A percentile compares a stretch with the other conserved stretches of the same genome.
These are phyloP conservation scores for Xylaria telfairii DNA, from an alignment of 495 filamentous ascomycete species.

Conservation along the genomic window DNA sequence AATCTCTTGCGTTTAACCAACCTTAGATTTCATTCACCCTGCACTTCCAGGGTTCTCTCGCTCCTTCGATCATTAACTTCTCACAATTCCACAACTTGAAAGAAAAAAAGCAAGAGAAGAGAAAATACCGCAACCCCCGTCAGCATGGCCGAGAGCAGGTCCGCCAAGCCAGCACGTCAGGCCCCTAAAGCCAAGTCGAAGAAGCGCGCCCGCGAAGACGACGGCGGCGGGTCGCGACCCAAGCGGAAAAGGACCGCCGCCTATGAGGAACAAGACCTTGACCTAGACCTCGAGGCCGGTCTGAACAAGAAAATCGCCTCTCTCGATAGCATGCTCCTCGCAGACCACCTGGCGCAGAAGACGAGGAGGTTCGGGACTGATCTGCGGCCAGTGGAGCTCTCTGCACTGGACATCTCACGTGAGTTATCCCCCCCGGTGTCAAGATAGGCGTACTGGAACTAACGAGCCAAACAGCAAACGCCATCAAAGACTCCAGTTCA, in stretches of 20 bases:
- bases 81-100: background rate
- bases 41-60: background rate
- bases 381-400: conserved; percentile 80
- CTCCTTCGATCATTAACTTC: background rate
- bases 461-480: conserved; percentile 34
- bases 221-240: conserved; percentile 45
- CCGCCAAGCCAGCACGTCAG: conserved; percentile 1
- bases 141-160: background rate
- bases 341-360: conserved; percentile 84
- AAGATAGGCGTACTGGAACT: background rate
- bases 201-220: conserved; percentile 47
- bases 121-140: background rate
- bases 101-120: background rate
- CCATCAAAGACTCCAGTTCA: conserved; percentile 71
- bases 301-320: conserved; percentile 80
- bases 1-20: conserved; percentile 16
- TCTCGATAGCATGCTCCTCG: conserved; percentile 82
- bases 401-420: conserved; percentile 84
- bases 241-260: conserved; percentile 64
- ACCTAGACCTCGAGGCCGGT: conserved; percentile 65
- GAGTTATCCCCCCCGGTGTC: conserved; percentile 28
- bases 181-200: conserved; percentile 39
- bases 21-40: background rate
- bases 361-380: conserved; percentile 78
- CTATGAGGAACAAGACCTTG: conserved; percentile 61